Evolutionary conservation across 371 early-diverging fungal genomes (phyloP), one percentile per base, ranked within the genome.

Genomic region (Mortierella sp.): DNA sequence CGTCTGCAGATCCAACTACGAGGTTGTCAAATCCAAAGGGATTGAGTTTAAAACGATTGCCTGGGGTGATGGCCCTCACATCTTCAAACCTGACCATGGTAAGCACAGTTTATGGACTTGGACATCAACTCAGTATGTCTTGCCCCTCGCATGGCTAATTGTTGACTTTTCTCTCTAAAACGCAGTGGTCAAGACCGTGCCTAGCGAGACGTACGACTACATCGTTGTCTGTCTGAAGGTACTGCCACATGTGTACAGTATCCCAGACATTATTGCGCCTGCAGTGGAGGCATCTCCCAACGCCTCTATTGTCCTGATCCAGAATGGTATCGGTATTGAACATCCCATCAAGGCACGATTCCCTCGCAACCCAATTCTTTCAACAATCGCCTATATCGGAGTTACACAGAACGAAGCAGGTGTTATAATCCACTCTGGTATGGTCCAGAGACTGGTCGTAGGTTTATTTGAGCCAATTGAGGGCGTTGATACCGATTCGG

Each of bases 251-350:
- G 72, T 91, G 0, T 87, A 87, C 64, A 87, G 89, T 67, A 87
- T 91, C 32, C 87, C 91, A 16, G 88, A 89, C 4, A 86, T 92
- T 26, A 90, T 94, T 75, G 87, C 85, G 2, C 90, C 93, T 32
- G 91, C 90, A 0, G 90, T 93, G 3, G 78, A 86, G 6, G 74
- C 78, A 30, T 83, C 86, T 0, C 83, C 83, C 20, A 81, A 89
- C 16, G 93, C 94, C 18, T 70, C 89, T 2, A 90, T 97, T 43
- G 89, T 95, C 4, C 78, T 96, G 72, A 92, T 96, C 47, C 97
- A 97, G 79, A 97, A 97, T 81, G 96, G 97, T 3, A 83, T 96
- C 51, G 96, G 92, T 12, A 89, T 95, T 22, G 97, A 96, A 70
- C 89, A 89, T 14, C 90, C 92, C 59, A 84, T 91, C 67, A 79